Conservation (phyloP, 75 land plant genomes). For the Sequoiadendron giganteum region DNA sequence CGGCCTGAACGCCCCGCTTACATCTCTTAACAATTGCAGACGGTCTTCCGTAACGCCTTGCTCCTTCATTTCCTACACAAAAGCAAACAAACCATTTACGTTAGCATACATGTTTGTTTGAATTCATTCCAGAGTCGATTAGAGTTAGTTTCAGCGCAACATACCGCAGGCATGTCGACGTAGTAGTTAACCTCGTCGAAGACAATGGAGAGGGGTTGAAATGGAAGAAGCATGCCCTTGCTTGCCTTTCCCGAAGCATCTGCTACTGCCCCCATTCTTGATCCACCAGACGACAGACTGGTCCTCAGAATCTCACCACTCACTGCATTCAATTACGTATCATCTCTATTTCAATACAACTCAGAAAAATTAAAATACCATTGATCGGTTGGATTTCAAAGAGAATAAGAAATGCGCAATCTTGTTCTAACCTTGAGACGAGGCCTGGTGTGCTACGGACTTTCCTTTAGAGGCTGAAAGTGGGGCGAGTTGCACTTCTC, state of each 20-base stretch:
- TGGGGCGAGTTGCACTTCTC: conserved; percentile 10
- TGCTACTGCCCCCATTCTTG: neutral
- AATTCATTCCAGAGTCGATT: neutral
- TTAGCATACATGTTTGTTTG: neutral
- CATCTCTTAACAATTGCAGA: conserved; percentile 55
- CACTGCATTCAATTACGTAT: conserved; percentile 4
- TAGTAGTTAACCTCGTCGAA: conserved; percentile 78
- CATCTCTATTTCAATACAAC: conserved; percentile 30
- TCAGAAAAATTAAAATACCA: conserved; percentile 28
- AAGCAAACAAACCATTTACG: neutral
- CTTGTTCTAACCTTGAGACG: neutral
- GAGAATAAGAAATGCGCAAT: no score
- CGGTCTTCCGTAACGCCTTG: conserved; percentile 55
- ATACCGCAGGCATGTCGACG: conserved; percentile 80
- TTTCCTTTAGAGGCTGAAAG: neutral
- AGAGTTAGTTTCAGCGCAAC: conserved; percentile 29
- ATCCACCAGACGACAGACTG: conserved; percentile 14
- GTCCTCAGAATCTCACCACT: neutral
- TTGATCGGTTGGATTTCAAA: conserved; percentile 16
- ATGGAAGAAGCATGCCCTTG: conserved; percentile 83
- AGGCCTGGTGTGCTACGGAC: neutral
- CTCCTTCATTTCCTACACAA: conserved; percentile 67
- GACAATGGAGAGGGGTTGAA: conserved; percentile 71
- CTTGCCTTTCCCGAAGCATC: conserved; percentile 37
- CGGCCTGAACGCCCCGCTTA: conserved; percentile 76